These are phyloP conservation scores for Vitis hybrid DNA, from an alignment of 177 flowering plant genomes.

Conservation along the genomic window DNA sequence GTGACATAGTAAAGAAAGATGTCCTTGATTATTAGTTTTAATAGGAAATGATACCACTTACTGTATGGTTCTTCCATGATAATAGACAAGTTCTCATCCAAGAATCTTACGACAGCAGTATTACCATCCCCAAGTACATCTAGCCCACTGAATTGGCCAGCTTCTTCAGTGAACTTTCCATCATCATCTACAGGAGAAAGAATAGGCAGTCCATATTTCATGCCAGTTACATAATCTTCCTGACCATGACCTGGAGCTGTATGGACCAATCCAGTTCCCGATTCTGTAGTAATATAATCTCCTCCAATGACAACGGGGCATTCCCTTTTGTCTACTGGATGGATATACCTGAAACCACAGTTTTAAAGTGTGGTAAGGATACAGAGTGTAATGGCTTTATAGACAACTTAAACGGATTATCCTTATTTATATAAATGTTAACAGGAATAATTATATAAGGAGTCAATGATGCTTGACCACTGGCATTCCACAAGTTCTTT, in stretches of 20 bases:
- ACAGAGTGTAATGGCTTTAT: too few relatives aligned
- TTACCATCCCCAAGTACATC: constrained; percentile 95
- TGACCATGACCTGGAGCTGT: constrained; percentile 99
- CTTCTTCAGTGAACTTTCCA: constrained; percentile 93
- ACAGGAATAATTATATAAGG: neutral
- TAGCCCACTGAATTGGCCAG: constrained; percentile 81
- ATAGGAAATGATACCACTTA: constrained; percentile 31
- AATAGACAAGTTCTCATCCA: constrained; percentile 65
- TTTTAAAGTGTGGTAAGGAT: neutral
- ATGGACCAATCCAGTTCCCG: constrained; percentile 98
- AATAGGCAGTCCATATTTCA: constrained; percentile 82
- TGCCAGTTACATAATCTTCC: constrained; percentile 87
- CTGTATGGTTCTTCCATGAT: constrained; percentile 90
- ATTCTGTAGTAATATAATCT: constrained; percentile 93
- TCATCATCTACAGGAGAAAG: constrained; percentile 93
- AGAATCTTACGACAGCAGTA: constrained; percentile 65
- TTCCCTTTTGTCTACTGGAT: constrained; percentile 71
- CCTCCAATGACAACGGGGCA: constrained; percentile 94
- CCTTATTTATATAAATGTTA: constrained; percentile 1
- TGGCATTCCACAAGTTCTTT: neutral
- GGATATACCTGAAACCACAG: constrained; percentile 59
- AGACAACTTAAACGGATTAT: neutral
- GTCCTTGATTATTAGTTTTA: too few relatives aligned
- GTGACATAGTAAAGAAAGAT: too few relatives aligned
- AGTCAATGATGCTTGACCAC: neutral